Conservation (phyloP, 306 rosid genomes). For the Lathyrus aphaca region DNA sequence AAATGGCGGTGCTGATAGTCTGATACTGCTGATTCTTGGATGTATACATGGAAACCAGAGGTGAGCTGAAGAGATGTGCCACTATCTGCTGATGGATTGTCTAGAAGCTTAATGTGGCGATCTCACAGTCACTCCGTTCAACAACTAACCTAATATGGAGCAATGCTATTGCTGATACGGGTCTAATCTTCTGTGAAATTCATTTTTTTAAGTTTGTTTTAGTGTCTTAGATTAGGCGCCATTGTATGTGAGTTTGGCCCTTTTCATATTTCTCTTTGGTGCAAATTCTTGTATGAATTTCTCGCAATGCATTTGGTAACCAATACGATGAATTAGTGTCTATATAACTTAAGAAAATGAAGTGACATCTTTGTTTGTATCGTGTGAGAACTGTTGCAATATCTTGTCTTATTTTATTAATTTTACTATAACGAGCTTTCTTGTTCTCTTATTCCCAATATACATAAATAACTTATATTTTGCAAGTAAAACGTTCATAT, state of each 20-base stretch:
- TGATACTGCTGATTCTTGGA: slow-evolving; percentile 54
- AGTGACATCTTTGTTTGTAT: slow-evolving; percentile 1
- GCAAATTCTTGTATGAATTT: slow-evolving; percentile 37
- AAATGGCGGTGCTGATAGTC: slow-evolving; percentile 51
- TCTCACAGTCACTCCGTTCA: slow-evolving; percentile 27
- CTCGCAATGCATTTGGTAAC: slow-evolving; percentile 19
- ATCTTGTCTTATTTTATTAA: not conserved
- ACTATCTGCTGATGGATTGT: slow-evolving; percentile 48
- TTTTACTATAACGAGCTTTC: not conserved
- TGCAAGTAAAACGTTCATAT: not conserved
- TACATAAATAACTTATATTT: not conserved
- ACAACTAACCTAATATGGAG: slow-evolving; percentile 47
- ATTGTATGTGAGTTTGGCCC: slow-evolving; percentile 18
- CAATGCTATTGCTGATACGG: slow-evolving; percentile 12
- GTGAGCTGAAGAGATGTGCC: slow-evolving; percentile 40
- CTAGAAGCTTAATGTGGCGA: slow-evolving; percentile 42
- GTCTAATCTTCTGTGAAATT: slow-evolving; percentile 37
- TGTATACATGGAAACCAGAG: slow-evolving; percentile 39
- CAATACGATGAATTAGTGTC: not conserved
- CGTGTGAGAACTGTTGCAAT: not conserved
- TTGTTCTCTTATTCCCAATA: not conserved
- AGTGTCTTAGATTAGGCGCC: slow-evolving; percentile 23
- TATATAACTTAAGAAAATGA: not conserved
- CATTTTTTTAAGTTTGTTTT: slow-evolving; percentile 9
- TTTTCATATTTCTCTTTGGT: slow-evolving; percentile 30